A percentile compares a stretch with the other conserved stretches of the same genome.
Evolutionary conservation across 768 basidiomycete species (phyloP).

Genomic region (Boletus coccyginus): DNA sequence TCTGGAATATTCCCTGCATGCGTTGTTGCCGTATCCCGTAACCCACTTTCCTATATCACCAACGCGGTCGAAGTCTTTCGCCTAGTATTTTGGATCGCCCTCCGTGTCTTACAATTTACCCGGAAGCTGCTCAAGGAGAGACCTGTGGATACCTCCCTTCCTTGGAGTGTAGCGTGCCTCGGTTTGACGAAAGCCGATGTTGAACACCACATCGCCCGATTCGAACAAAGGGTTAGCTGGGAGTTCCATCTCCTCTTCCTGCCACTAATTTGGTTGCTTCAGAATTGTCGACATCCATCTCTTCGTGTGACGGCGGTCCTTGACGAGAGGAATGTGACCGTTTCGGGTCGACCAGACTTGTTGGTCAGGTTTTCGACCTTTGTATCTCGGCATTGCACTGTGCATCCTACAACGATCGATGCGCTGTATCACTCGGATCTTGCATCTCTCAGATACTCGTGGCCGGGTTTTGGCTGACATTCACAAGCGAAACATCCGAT

Average conservation of each 20-base stretch:
- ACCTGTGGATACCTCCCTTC: slow-evolving; percentile 24
- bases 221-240: slow-evolving; percentile 20
- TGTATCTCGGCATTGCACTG: slow-evolving; percentile 34
- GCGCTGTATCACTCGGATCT: slow-evolving; percentile 52
- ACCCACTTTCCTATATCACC: slow-evolving; percentile 40
- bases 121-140: slow-evolving; percentile 16
- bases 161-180: slow-evolving; percentile 48
- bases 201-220: slow-evolving; percentile 26
- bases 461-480: slow-evolving; percentile 45
- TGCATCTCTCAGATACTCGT: slow-evolving; percentile 29
- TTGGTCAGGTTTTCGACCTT: slow-evolving; percentile 42
- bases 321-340: slow-evolving; percentile 46
- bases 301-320: slow-evolving; percentile 53
- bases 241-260: neutral
- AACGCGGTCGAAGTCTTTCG: slow-evolving; percentile 48
- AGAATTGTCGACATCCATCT: slow-evolving; percentile 16
- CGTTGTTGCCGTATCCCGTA: slow-evolving; percentile 45
- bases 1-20: slow-evolving; percentile 55
- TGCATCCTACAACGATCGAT: slow-evolving; percentile 45
- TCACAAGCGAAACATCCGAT: slow-evolving; percentile 41
- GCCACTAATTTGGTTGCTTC: neutral
- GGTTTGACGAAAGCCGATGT: slow-evolving; percentile 26
- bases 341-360: slow-evolving; percentile 56
- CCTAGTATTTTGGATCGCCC: slow-evolving; percentile 50
- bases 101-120: slow-evolving; percentile 39